Conservation (phyloP, 106 monocot genomes). For the Alisma plantagoaquatica region DNA sequence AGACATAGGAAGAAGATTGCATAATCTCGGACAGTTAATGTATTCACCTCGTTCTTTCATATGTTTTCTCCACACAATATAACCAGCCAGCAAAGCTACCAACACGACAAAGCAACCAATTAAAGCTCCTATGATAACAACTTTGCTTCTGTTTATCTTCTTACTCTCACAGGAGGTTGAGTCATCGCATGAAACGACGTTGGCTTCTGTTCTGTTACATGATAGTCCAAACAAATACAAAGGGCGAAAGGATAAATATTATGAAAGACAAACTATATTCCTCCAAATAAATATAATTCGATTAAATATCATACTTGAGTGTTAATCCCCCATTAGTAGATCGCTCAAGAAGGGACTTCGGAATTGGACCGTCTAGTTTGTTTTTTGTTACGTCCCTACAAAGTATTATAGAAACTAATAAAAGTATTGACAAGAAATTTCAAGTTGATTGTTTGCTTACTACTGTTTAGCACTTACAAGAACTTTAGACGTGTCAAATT, state of each 20-base stretch:
- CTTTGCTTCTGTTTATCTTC: neutral
- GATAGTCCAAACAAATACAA: too few species aligned
- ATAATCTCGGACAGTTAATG: too few species aligned
- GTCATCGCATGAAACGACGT: neutral
- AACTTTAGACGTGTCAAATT: neutral
- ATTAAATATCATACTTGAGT: too few species aligned
- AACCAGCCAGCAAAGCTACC: neutral
- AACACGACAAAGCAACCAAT: neutral
- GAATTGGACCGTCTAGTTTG: neutral
- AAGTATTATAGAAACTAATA: too few species aligned
- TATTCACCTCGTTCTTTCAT: too few species aligned
- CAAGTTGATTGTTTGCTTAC: too few species aligned
- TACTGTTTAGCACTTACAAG: conserved; percentile 6
- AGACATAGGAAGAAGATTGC: too few species aligned
- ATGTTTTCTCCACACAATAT: neutral
- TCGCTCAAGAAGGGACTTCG: conserved; percentile 1
- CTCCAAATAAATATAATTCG: too few species aligned
- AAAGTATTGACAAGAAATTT: too few species aligned
- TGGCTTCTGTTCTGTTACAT: neutral
- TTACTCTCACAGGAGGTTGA: neutral
- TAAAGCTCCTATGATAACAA: neutral
- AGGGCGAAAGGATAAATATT: too few species aligned
- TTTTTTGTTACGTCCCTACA: conserved; percentile 10
- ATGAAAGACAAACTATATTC: conserved; percentile 4
- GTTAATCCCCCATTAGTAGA: neutral